Conservation (phyloP, 2,329 filamentous ascomycete species). For the Fusarium sp. region DNA sequence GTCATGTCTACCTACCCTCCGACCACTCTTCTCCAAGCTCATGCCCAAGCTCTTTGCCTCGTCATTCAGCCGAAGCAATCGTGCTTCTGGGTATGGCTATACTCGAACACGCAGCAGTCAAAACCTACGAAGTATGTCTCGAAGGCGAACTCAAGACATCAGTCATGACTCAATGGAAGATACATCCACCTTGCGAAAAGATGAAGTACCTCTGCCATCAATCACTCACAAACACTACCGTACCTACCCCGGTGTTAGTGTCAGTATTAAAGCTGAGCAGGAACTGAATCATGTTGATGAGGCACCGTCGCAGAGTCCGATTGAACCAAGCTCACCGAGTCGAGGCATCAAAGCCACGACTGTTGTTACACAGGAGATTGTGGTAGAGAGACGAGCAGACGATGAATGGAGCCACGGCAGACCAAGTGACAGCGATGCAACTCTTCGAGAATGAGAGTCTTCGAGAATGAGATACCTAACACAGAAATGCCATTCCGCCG, state of each 20-base stretch:
- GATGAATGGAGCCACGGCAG: not conserved
- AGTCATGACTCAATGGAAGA: not conserved
- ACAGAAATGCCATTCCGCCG: not conserved
- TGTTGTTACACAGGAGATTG: not conserved
- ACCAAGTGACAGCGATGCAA: not conserved
- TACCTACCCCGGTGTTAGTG: not conserved
- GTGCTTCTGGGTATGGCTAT: not conserved
- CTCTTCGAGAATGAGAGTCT: not conserved
- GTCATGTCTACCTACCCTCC: conserved; percentile 13
- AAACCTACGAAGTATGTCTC: not conserved
- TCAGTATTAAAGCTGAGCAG: not conserved
- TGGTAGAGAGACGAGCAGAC: not conserved
- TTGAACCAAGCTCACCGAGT: not conserved
- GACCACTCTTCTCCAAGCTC: conserved; percentile 12
- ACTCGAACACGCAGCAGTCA: not conserved
- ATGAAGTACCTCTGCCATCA: not conserved
- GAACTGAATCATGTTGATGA: not conserved
- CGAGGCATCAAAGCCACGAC: conserved; percentile 2
- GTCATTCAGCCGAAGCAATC: not conserved
- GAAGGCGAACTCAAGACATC: not conserved
- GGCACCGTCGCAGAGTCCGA: not conserved
- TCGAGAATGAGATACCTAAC: not conserved
- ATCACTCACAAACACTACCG: not conserved
- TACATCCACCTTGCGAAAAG: not conserved
- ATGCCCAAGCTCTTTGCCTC: conserved; percentile 5